Evolutionary conservation across 2,329 filamentous ascomycete species (phyloP), one percentile per base, ranked within the genome.

Genomic region (Daldinia sp.): DNA sequence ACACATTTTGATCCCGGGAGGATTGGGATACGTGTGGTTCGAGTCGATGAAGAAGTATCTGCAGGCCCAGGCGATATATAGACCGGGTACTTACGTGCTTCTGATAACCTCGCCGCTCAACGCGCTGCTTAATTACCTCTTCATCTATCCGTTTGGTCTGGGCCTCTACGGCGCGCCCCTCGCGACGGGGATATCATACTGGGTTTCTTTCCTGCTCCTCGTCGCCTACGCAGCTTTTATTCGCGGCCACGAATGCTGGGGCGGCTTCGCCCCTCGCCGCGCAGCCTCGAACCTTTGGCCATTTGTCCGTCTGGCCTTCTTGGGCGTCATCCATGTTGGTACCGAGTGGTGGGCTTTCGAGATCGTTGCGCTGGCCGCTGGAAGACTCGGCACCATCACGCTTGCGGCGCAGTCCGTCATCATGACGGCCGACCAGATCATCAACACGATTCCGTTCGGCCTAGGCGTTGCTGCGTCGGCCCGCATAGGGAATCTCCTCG

Each of bases 331-430:
- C 3, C 93, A 97, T 71, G 92, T 97, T 4, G 94, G 93, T 3
- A 96, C 93, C 0, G 94, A 97, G 80, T 97, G 93, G 93, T 97
- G 93, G 93, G 94, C 93, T 0, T 97, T 97, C 74, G 93, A 97
- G 80, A 95, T 97, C 72, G 93, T 97, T 1, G 93, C 93, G 0
- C 86, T 97, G 0, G 92, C 92, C 1, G 93, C 93, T 4, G 93
- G 93, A 0, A 87, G 90, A 39, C 86, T 97, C 0, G 94, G 94
- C 3, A 94, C 92, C 0, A 87, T 94, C 37, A 87, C 93, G 0
- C 84, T 97, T 0, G 93, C 93, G 0, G 92, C 93, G 0, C 93
- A 97, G 79, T 92, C 89, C 54, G 92, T 97, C 23, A 94, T 97
- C 77, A 97, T 97, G 93, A 97, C 93, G 0, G 89, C 92, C 0